Base-by-base conservation (phyloP, 129 eudicot species). In the Artemisia tridentata region DNA sequence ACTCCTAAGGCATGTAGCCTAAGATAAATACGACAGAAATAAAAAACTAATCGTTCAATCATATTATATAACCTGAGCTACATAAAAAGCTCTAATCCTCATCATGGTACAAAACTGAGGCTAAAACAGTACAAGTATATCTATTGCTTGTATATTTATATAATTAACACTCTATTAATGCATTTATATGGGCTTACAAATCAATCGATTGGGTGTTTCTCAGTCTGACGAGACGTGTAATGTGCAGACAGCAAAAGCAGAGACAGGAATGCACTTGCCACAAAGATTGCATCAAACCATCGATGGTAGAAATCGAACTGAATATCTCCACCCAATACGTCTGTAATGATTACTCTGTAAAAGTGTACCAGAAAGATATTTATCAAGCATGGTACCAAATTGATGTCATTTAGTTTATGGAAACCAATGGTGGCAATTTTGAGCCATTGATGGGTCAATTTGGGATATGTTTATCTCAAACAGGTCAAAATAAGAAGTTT, bases 281-380 rank as follows among this genome's bases (percentile, higher is more conserved):
- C 99, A 78, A 93, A 93, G 15, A 93, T 93, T 18, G 99, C 99
- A 69, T 93, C 99, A 25, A 93, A 93, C 99, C 99, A 93, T 57
- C 96, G 78, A 73, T 93, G 99, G 80, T 93, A 93, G 75, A 93
- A 90, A 79, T 93, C 99, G 52, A 93, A 93, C 65, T 93, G 99
- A 65, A 93, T 93, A 70, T 93, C 99, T 51, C 98, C 98, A 57
- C 98, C 98, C 76, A 93, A 80, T 43, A 93, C 97, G 55, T 93
- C 99, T 19, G 99, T 93, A 64, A 93, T 93, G 17, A 93, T 93
- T 73, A 90, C 80, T 91, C 99, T 93, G 93, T 79, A 68, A 81
- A 65, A 54, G 3, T 18, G 23, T 34, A 29, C 47, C 27, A 49
- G 1, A n/a, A n/a, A n/a, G n/a, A n/a, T n/a, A n/a, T n/a, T n/a